Base-by-base conservation (phyloP, 2,329 filamentous ascomycete genomes). In the Curvularia spicifera region DNA sequence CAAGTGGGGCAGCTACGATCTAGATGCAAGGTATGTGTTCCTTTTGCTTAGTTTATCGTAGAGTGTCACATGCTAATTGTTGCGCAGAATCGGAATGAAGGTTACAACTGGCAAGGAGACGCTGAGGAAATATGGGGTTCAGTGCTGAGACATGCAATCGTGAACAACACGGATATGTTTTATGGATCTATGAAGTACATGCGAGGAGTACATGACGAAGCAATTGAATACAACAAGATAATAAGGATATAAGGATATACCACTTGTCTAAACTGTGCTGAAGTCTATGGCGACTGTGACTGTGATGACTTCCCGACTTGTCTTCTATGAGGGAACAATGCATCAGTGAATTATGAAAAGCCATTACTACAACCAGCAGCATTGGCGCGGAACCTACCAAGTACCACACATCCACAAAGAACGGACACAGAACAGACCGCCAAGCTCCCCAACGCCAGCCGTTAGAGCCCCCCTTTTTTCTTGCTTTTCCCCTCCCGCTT, bases 51-150 rank as follows among this genome's bases (percentile, higher is more conserved):
- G 45, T 35, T 15, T 20, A 24, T 35, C 29, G 31, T 10, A 6
- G n/a, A 6, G 9, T 37, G 35, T 18, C 35, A 22, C 4, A n/a
- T 43, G 42, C 64, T 67, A 45, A 67, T 46, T 3, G 8, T 29
- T 9, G 1, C 5, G 24, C 22, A n/a, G 76, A 43, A 84, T 93
- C 50, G 89, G 89, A 2, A 84, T 93, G 83, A 87, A 89, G 57
- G 84, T 91, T 53, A 87, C 89, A 69, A 89, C 88, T 4, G 89
- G 85, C 1, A 77, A 89, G 67, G 85, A 89, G 68, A 91, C 88
- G 15, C 71, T 92, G 49, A 81, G 67, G 33, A 68, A 70, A 54
- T 70, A 68, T 53, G 73, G 73, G 1, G 47, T 76, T 8, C 67
- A 71, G 42, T 59, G 56, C 20, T 59, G 24, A 42, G 10, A 51